Conservation (phyloP, 108 stramenopile species). For the Epithemia pelagica region DNA sequence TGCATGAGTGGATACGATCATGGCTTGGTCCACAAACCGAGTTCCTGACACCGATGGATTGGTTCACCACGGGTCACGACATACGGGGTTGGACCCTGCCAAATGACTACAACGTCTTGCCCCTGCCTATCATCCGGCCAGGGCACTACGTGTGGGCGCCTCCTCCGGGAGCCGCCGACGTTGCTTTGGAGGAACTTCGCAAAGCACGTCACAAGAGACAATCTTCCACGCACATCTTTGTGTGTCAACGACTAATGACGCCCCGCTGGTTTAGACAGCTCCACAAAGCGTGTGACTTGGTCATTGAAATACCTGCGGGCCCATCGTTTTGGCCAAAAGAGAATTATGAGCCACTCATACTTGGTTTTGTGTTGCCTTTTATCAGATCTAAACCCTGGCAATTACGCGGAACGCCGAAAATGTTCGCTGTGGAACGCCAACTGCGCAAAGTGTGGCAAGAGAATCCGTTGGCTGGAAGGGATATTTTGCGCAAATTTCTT, state of each 20-base stretch:
- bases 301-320: constrained; percentile 3
- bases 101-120: neutral
- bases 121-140: neutral
- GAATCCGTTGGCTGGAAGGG: neutral
- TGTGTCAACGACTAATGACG: constrained; percentile 34
- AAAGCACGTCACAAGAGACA: constrained; percentile 26
- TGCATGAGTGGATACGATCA: neutral
- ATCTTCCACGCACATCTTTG: constrained; percentile 20
- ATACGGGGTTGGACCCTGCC: neutral
- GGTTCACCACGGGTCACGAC: constrained; percentile 12
- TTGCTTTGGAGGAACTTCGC: constrained; percentile 22
- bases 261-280: constrained; percentile 15
- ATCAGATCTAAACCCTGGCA: neutral
- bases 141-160: constrained; percentile 24
- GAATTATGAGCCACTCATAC: neutral
- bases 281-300: constrained; percentile 1
- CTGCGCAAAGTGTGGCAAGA: constrained; percentile 9
- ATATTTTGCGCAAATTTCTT: neutral
- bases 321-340: neutral
- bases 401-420: neutral
- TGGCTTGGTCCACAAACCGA: neutral
- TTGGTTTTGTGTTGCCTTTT: neutral
- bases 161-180: constrained; percentile 25
- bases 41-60: constrained; percentile 2
- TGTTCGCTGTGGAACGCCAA: constrained; percentile 6